Conservation (phyloP, 1,139 yeast species). For the Diutina catenulata region DNA sequence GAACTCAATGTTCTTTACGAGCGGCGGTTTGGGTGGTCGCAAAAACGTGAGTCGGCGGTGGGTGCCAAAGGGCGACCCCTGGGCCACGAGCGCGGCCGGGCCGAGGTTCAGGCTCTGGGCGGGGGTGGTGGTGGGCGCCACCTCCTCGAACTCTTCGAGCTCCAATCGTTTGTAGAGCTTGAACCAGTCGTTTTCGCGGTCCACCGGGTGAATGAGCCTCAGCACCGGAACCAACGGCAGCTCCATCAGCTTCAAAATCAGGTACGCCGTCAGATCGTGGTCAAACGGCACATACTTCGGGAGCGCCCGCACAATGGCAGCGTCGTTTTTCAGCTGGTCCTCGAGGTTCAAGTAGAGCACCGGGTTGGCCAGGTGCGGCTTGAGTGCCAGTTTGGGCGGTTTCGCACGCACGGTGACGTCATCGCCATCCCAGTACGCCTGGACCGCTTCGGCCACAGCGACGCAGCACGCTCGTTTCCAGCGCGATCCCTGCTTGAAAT, state of each 20-base stretch:
- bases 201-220: conserved; percentile 48
- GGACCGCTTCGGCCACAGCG: conserved; percentile 56
- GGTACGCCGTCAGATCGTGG: conserved; percentile 12
- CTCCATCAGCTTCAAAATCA: conserved; percentile 14
- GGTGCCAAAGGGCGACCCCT: conserved; percentile 4
- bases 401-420: conserved; percentile 44
- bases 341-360: conserved; percentile 27
- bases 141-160: background rate
- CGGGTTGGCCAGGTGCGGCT: background rate
- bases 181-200: conserved; percentile 52
- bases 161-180: conserved; percentile 21
- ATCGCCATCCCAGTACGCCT: conserved; percentile 74
- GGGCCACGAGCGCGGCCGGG: background rate
- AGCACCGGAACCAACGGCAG: conserved; percentile 38
- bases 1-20: conserved; percentile 61
- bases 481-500: conserved; percentile 61
- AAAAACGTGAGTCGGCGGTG: conserved; percentile 44
- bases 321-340: conserved; percentile 43
- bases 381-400: conserved; percentile 9
- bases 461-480: conserved; percentile 61
- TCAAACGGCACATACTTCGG: conserved; percentile 45
- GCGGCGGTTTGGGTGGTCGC: conserved; percentile 85
- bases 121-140: no score
- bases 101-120: no score
- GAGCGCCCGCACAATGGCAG: conserved; percentile 39